phyloP scores from a whole-genome alignment of 2,329 filamentous ascomycete genomes.

The Pezicula rhizophila region DNA sequence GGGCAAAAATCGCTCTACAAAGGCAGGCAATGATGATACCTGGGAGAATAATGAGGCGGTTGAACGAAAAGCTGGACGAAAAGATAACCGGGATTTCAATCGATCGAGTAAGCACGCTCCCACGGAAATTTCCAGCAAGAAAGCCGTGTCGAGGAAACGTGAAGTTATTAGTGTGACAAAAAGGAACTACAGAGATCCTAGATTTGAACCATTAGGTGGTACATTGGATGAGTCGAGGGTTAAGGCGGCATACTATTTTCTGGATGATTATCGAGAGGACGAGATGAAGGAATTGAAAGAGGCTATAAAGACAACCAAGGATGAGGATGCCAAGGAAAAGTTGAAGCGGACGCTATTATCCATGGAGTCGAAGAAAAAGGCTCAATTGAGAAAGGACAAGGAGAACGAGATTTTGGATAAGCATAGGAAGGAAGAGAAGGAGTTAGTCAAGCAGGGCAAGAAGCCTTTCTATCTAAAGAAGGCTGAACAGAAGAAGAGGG shows the following conservation, averaged over 20 bases:
- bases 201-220: conserved; percentile 68
- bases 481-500: conserved; percentile 81
- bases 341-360: conserved; percentile 69
- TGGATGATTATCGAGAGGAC: conserved; percentile 77
- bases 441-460: conserved; percentile 81
- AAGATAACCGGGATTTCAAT: conserved; percentile 34
- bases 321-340: conserved; percentile 56
- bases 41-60: conserved; percentile 33
- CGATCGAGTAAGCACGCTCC: conserved; percentile 84
- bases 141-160: conserved; percentile 74
- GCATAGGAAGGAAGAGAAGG: conserved; percentile 78
- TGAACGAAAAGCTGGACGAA: conserved; percentile 34
- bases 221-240: conserved; percentile 51
- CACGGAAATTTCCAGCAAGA: conserved; percentile 73
- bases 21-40: conserved; percentile 27
- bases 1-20: conserved; percentile 28
- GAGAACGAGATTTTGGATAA: conserved; percentile 63
- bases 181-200: conserved; percentile 66
- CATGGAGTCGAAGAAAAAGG: conserved; percentile 72
- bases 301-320: conserved; percentile 64
- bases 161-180: conserved; percentile 62
- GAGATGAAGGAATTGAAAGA: conserved; percentile 72
- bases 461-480: conserved; percentile 90
- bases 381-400: conserved; percentile 62
- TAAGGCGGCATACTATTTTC: conserved; percentile 75